Percentiles rank a stretch among this genome's conserved stretches.
phyloP scores from a whole-genome alignment of 2,329 filamentous ascomycete species.

The Beauveria sp. region DNA sequence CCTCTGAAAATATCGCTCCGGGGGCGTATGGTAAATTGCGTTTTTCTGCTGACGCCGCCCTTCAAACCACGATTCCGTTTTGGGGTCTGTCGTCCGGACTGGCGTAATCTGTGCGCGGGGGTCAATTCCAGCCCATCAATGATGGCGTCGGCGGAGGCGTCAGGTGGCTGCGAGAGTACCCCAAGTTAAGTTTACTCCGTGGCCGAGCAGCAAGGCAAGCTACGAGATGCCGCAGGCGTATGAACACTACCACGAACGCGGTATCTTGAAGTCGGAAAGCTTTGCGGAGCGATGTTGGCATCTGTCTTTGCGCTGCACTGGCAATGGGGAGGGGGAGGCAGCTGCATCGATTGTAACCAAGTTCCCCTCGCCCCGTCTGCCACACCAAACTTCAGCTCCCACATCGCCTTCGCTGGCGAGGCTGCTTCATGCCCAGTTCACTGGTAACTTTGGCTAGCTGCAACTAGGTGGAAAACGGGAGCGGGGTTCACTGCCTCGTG shows the following conservation, averaged over 20 bases:
- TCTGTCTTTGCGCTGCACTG: not conserved
- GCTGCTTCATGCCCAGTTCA: not conserved
- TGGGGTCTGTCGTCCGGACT: slow-evolving; percentile 7
- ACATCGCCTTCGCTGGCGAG: not conserved
- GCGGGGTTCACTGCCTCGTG: slow-evolving; percentile 6
- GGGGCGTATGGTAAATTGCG: slow-evolving; percentile 1
- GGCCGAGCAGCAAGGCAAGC: not conserved
- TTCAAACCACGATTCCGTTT: slow-evolving; percentile 7
- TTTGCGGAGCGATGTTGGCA: not conserved
- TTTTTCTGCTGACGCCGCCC: slow-evolving; percentile 9
- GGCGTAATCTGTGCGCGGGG: slow-evolving; percentile 4
- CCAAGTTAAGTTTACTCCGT: not conserved
- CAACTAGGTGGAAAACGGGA: not conserved
- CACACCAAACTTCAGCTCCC: not conserved
- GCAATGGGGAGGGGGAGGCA: not conserved
- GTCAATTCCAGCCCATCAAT: not conserved
- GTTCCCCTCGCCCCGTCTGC: not conserved
- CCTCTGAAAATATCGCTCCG: not conserved
- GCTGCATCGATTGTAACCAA: not conserved
- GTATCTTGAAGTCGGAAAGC: not conserved
- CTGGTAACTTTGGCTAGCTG: not conserved
- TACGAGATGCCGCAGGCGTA: not conserved
- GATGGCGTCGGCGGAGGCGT: not conserved
- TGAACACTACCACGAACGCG: not conserved
- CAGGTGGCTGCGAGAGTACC: not conserved